Evolutionary conservation across 805 yeast genomes (phyloP), one percentile per base, ranked within the genome.

Genomic region (Spathaspora arborariae): DNA sequence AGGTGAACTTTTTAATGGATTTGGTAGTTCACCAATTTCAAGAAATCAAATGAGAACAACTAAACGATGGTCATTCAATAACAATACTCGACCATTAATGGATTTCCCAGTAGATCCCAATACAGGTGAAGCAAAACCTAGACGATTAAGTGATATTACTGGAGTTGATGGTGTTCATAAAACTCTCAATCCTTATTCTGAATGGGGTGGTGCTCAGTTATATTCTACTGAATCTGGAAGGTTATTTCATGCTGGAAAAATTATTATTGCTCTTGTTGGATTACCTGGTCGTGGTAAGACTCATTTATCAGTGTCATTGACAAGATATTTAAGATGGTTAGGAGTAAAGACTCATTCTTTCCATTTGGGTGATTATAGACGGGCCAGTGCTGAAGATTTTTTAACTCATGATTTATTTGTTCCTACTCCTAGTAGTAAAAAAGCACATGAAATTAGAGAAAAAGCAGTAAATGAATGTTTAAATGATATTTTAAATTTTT

Each of bases 271-370:
- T 3, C 75, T 94, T 54, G 92, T 88, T 4, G 99, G 99, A 0
- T 74, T 91, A 49, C 98, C 99, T 2, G 98, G 97, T 1, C 77
- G 98, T 41, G 97, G 98, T 2, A 94, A 94, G 63, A 94, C 99
- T 1, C 89, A 90, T 62, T 74, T 92, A 43, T 85, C 97, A 5
- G 97, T 92, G 35, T 84, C 96, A 11, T 75, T 94, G 52, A 89
- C 97, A 3, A 78, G 99, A 48, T 94, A 91, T 64, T 73, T 95
- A 54, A 78, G 97, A 57, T 94, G 99, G 99, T 72, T 94, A 39
- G 99, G 99, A 4, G 98, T 94, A 18, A 84, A 87, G 58, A 84
- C 97, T 1, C 91, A 89, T 56, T 81, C 89, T 22, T 92, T 88
- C 69, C 98, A 92, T 65, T 78, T 91, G 50, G 94, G 97, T 20